These are phyloP conservation scores for Yamadazyma kitorensis DNA, from an alignment of 805 yeast species.

Conservation along the genomic window DNA sequence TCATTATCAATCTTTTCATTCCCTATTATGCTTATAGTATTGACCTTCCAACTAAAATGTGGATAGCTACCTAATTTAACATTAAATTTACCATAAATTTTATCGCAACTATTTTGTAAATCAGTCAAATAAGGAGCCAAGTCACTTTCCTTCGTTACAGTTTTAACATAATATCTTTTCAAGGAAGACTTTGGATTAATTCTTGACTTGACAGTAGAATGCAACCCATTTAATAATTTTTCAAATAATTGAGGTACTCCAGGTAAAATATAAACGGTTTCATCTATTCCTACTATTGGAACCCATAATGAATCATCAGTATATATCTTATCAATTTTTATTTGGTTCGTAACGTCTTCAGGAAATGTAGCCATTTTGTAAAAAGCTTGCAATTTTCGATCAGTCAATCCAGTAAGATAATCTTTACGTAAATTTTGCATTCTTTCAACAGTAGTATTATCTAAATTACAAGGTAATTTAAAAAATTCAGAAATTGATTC, in stretches of 20 bases:
- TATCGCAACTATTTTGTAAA: constrained; percentile 44
- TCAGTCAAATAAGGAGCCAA: constrained; percentile 62
- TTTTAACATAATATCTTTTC: constrained; percentile 57
- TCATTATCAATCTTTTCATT: constrained; percentile 30
- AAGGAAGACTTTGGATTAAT: constrained; percentile 15
- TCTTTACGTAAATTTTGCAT: constrained; percentile 53
- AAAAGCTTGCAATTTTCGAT: constrained; percentile 56
- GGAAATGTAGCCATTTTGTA: constrained; percentile 83
- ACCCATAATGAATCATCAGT: constrained; percentile 67
- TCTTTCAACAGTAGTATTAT: constrained; percentile 54
- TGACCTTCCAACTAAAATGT: constrained; percentile 60
- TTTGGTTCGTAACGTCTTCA: constrained; percentile 12
- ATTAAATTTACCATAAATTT: constrained; percentile 22
- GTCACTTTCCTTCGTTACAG: constrained; percentile 58
- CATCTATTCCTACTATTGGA: constrained; percentile 69
- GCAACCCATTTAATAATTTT: constrained; percentile 46
- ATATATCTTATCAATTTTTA: constrained; percentile 40
- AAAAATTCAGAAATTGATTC: constrained; percentile 68
- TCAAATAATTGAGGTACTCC: constrained; percentile 80
- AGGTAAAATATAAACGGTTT: constrained; percentile 70
- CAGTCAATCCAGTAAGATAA: constrained; percentile 26
- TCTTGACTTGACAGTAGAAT: constrained; percentile 30
- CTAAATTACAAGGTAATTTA: constrained; percentile 46
- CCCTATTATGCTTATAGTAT: constrained; percentile 76
- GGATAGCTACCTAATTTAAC: constrained; percentile 86